Conservation (phyloP, 768 basidiomycete species). For the Tulasnella sp. region DNA sequence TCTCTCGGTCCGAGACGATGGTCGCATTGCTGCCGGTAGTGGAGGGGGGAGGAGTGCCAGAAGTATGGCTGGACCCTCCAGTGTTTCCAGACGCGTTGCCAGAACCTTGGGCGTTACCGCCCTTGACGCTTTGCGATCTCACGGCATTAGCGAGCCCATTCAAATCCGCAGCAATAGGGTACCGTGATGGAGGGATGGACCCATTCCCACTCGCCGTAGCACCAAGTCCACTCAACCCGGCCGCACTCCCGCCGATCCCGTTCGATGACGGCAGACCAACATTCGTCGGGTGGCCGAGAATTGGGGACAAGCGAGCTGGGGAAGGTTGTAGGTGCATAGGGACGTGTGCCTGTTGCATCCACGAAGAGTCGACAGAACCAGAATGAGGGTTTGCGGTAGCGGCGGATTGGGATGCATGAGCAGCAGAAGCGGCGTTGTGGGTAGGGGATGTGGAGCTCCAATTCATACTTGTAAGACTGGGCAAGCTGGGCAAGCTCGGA, state of each 20-base stretch:
- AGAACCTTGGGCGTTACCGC: not conserved
- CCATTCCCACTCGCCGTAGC: not conserved
- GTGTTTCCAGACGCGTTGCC: constrained; percentile 9
- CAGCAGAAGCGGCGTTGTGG: not conserved
- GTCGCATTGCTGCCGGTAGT: not conserved
- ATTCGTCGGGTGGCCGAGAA: constrained; percentile 10
- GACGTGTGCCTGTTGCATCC: constrained; percentile 12
- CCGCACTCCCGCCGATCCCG: constrained; percentile 3
- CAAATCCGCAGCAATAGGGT: constrained; percentile 53
- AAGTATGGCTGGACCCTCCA: not conserved
- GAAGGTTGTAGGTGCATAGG: constrained; percentile 16
- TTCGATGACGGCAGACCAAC: constrained; percentile 6
- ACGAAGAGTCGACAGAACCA: constrained; percentile 9
- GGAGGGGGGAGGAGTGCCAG: constrained; percentile 6
- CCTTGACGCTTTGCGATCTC: constrained; percentile 3
- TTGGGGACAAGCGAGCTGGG: constrained; percentile 14
- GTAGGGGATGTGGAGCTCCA: not conserved
- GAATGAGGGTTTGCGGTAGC: constrained; percentile 7
- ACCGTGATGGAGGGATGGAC: constrained; percentile 49
- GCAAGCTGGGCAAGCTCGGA: constrained; percentile 2
- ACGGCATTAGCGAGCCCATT: constrained; percentile 7
- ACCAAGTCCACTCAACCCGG: not conserved
- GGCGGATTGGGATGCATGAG: not conserved
- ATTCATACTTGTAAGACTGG: constrained; percentile 5
- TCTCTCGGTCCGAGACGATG: not conserved